Evolutionary conservation across 2,329 filamentous ascomycete genomes (phyloP).

Genomic region (Phialophora chinensis): DNA sequence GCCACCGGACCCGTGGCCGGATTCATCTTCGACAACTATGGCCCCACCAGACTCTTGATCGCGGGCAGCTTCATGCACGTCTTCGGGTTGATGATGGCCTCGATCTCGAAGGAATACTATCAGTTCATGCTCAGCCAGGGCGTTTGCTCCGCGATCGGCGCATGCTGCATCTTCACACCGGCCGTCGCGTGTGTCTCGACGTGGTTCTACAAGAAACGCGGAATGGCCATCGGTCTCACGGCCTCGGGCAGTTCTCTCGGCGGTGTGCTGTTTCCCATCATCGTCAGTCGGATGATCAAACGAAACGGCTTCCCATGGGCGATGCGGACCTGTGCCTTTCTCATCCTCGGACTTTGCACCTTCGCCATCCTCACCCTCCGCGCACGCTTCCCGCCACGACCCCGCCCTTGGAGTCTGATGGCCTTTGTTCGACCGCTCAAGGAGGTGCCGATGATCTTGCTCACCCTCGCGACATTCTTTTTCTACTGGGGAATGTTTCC

Average conservation of each 20-base stretch:
- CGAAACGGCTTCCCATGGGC: conserved; percentile 63
- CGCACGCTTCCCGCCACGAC: conserved; percentile 55
- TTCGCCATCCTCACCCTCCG: conserved; percentile 61
- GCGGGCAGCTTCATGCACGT: conserved; percentile 61
- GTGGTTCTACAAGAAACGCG: conserved; percentile 62
- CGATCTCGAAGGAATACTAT: conserved; percentile 60
- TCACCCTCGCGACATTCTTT: conserved; percentile 38
- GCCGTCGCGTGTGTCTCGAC: conserved; percentile 49
- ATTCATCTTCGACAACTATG: conserved; percentile 67
- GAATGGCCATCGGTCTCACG: conserved; percentile 60
- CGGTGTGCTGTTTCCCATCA: conserved; percentile 67
- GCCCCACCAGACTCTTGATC: conserved; percentile 61
- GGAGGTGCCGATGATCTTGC: conserved; percentile 40
- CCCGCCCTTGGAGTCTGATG: conserved; percentile 42
- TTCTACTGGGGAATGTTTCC: conserved; percentile 44
- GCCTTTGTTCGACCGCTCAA: conserved; percentile 43
- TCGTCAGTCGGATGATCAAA: conserved; percentile 62
- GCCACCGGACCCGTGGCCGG: conserved; percentile 67
- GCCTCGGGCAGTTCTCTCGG: conserved; percentile 62
- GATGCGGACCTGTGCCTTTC: conserved; percentile 63
- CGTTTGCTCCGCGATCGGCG: conserved; percentile 59
- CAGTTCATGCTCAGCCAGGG: conserved; percentile 63
- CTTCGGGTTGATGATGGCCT: conserved; percentile 65
- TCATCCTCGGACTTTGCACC: conserved; percentile 64
- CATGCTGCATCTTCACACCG: conserved; percentile 58